Evolutionary conservation across 352 stramenopile species (phyloP).

Genomic region (Phytophthora lateralis): DNA sequence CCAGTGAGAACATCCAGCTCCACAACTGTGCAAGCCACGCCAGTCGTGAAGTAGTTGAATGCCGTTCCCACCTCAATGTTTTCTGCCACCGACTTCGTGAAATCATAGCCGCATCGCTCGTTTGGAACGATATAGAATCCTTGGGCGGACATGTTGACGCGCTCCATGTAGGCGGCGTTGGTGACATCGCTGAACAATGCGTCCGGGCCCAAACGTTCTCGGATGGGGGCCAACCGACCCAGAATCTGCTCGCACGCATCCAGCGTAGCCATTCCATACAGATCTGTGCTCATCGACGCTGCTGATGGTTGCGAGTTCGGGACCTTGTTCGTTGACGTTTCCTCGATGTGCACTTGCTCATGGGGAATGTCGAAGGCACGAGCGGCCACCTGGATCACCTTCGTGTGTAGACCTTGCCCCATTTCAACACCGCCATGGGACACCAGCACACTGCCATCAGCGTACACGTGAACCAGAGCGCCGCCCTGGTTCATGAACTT

Average conservation of each 20-base stretch:
- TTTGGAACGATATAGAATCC: slow-evolving; percentile 95
- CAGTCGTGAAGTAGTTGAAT: slow-evolving; percentile 98
- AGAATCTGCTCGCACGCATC: slow-evolving; percentile 97
- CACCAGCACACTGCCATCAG: slow-evolving; percentile 95
- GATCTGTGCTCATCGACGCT: slow-evolving; percentile 95
- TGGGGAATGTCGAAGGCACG: slow-evolving; percentile 93
- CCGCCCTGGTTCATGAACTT: slow-evolving; percentile 98
- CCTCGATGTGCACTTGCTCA: slow-evolving; percentile 93
- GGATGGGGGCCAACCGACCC: slow-evolving; percentile 86
- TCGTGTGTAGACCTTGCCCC: slow-evolving; percentile 97
- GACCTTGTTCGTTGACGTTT: slow-evolving; percentile 95
- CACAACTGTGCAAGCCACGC: slow-evolving; percentile 91
- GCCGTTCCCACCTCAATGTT: slow-evolving; percentile 91
- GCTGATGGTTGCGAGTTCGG: slow-evolving; percentile 94
- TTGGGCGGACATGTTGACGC: slow-evolving; percentile 94
- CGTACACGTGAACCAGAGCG: slow-evolving; percentile 95
- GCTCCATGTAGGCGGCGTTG: slow-evolving; percentile 91
- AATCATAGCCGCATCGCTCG: slow-evolving; percentile 94
- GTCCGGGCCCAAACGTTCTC: slow-evolving; percentile 69
- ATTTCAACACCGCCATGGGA: slow-evolving; percentile 98
- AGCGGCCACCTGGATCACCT: slow-evolving; percentile 91
- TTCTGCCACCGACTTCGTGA: slow-evolving; percentile 82
- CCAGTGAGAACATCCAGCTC: slow-evolving; percentile 96
- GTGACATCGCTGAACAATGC: slow-evolving; percentile 86
- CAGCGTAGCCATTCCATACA: slow-evolving; percentile 97